A percentile compares a stretch with the other conserved stretches of the same genome.
Evolutionary conservation across 208 protist species (phyloP).

Genomic region (Herpetomonas muscarum): DNA sequence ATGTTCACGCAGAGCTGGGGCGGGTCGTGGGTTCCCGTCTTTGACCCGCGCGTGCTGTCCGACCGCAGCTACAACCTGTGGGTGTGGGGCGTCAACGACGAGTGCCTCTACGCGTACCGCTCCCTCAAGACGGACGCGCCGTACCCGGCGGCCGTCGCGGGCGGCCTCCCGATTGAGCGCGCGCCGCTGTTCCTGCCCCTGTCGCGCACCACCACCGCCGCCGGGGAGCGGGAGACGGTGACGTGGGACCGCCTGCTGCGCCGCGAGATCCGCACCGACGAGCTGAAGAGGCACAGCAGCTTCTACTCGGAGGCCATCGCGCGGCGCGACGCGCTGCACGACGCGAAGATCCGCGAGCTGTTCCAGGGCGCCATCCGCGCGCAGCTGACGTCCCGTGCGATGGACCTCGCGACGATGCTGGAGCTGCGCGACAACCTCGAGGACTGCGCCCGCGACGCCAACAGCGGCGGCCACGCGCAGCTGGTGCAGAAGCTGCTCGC

Average conservation of each 20-base stretch:
- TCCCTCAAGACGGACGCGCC: constrained; percentile 44
- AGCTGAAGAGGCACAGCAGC: constrained; percentile 65
- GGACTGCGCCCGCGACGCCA: constrained; percentile 59
- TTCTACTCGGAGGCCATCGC: constrained; percentile 72
- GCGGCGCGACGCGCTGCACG: constrained; percentile 70
- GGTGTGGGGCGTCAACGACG: constrained; percentile 64
- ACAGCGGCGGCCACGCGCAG: constrained; percentile 44
- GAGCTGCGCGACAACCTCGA: constrained; percentile 80
- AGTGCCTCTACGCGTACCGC: constrained; percentile 58
- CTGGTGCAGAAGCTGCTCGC: constrained; percentile 68
- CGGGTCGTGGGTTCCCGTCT: constrained; percentile 77
- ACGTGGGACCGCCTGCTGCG: constrained; percentile 69
- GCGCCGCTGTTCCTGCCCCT: constrained; percentile 66
- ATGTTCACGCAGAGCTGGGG: constrained; percentile 77
- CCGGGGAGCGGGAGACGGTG: constrained; percentile 19
- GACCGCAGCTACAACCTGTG: constrained; percentile 40
- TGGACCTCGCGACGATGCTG: constrained; percentile 77
- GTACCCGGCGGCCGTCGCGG: constrained; percentile 72
- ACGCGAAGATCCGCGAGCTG: constrained; percentile 69
- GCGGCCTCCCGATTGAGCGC: constrained; percentile 60
- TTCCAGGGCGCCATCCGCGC: constrained; percentile 58
- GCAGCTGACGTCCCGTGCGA: constrained; percentile 67
- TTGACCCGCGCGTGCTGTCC: constrained; percentile 46
- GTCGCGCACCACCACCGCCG: constrained; percentile 25
- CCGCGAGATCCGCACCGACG: constrained; percentile 66